phyloP scores from a whole-genome alignment of 768 basidiomycete species.

The Suillus placidus region DNA sequence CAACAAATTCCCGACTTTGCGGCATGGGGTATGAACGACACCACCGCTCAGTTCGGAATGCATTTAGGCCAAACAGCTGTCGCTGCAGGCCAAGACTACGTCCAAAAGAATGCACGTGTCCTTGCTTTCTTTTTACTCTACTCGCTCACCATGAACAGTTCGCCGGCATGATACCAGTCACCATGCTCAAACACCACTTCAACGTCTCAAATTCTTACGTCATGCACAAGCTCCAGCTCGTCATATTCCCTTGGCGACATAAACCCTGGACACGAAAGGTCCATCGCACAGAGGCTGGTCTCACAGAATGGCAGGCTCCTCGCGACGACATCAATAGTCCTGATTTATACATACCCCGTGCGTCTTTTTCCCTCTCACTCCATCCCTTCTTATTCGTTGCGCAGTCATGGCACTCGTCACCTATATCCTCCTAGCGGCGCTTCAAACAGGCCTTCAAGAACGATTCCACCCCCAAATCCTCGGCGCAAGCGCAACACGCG shows the following conservation, averaged over 20 bases:
- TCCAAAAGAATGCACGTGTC: conserved; percentile 84
- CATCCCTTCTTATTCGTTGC: conserved; percentile 16
- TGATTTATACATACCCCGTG: conserved; percentile 95
- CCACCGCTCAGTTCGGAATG: conserved; percentile 95
- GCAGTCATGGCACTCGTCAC: conserved; percentile 95
- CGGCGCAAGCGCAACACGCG: conserved; percentile 83
- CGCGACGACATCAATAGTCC: conserved; percentile 95
- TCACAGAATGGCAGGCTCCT: conserved; percentile 82
- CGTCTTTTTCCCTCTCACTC: conserved; percentile 19
- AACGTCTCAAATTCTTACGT: conserved; percentile 98
- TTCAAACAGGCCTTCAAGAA: conserved; percentile 80
- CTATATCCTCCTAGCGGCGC: conserved; percentile 87
- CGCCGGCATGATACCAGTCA: conserved; percentile 74
- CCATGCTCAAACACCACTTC: conserved; percentile 86
- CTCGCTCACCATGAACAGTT: conserved; percentile 51
- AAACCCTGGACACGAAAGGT: conserved; percentile 80
- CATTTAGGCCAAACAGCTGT: conserved; percentile 92
- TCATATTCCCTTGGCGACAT: conserved; percentile 97
- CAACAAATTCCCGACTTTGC: conserved; percentile 49
- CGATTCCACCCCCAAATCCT: conserved; percentile 89
- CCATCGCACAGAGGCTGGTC: conserved; percentile 61
- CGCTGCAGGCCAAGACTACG: conserved; percentile 92
- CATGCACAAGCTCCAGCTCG: conserved; percentile 79
- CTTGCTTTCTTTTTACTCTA: background rate
- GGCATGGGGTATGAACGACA: conserved; percentile 87